A percentile compares a stretch with the other conserved stretches of the same genome.
Conservation (phyloP, 2,329 filamentous ascomycete genomes). For the Chrysoporthe austroafricana region DNA sequence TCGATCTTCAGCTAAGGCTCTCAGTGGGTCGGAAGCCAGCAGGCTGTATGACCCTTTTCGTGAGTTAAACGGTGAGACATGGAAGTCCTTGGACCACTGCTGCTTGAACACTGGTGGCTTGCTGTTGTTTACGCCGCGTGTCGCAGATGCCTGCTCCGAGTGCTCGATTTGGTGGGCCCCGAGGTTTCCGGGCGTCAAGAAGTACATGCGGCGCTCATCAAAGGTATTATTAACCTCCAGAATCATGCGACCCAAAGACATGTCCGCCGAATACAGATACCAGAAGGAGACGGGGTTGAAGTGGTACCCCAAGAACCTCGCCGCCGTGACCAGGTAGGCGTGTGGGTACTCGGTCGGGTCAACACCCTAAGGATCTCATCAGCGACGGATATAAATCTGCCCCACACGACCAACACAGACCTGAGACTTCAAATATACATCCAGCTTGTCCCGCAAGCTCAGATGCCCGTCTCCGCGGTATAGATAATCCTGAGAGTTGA, state of each 20-base stretch:
- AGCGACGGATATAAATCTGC: not conserved
- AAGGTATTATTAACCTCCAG: slow-evolving; percentile 80
- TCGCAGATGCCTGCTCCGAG: not conserved
- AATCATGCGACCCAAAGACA: slow-evolving; percentile 65
- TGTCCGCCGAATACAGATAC: slow-evolving; percentile 69
- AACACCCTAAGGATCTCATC: slow-evolving; percentile 49
- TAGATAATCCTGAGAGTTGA: slow-evolving; percentile 65
- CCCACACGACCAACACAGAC: slow-evolving; percentile 43
- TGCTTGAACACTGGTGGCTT: slow-evolving; percentile 46
- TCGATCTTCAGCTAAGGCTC: slow-evolving; percentile 41
- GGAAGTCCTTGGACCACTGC: slow-evolving; percentile 71
- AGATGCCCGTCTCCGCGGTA: slow-evolving; percentile 53
- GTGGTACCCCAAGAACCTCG: slow-evolving; percentile 69
- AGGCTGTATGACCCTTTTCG: slow-evolving; percentile 59
- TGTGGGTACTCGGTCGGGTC: slow-evolving; percentile 64
- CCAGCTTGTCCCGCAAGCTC: slow-evolving; percentile 67
- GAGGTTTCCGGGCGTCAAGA: slow-evolving; percentile 49
- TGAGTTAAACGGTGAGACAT: slow-evolving; percentile 76
- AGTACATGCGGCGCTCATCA: slow-evolving; percentile 70
- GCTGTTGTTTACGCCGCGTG: slow-evolving; percentile 7
- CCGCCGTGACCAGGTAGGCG: slow-evolving; percentile 73
- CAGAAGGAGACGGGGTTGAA: slow-evolving; percentile 81
- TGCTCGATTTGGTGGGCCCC: slow-evolving; percentile 28
- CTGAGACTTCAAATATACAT: slow-evolving; percentile 60
- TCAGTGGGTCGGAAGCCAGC: slow-evolving; percentile 52